Evolutionary conservation across 306 rosid genomes (phyloP).

Genomic region (Prunus davidiana): DNA sequence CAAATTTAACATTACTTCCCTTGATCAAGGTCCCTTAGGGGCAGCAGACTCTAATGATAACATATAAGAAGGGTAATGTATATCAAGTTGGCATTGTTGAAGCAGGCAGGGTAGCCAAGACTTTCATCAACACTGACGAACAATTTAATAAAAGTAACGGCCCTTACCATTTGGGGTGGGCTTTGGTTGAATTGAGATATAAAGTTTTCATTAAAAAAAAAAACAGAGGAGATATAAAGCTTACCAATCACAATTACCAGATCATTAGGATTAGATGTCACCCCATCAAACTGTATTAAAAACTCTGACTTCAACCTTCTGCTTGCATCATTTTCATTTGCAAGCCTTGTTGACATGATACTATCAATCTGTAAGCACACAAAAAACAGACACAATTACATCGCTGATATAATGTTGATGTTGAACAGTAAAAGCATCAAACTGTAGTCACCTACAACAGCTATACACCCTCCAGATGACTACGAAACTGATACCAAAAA

Average conservation of each 20-base stretch:
- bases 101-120: constrained; percentile 9
- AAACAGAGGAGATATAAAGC: constrained; percentile 7
- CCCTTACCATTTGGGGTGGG: neutral
- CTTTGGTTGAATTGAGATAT: neutral
- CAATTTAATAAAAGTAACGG: neutral
- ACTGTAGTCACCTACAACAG: neutral
- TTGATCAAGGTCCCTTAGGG: neutral
- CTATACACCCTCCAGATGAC: neutral
- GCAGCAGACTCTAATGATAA: neutral
- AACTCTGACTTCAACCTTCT: constrained; percentile 95
- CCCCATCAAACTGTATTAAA: constrained; percentile 96
- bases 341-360: constrained; percentile 84
- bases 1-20: constrained; percentile 8
- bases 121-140: neutral
- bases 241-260: constrained; percentile 90
- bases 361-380: constrained; percentile 75
- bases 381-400: constrained; percentile 5
- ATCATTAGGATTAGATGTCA: constrained; percentile 82
- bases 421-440: neutral
- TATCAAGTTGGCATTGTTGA: neutral
- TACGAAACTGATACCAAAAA: neutral
- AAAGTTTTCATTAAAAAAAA: constrained; percentile 19
- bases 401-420: neutral
- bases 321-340: constrained; percentile 90
- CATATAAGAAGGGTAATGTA: neutral